Evolutionary conservation across 2,329 filamentous ascomycete genomes (phyloP).

Genomic region (Lomentospora prolificans): DNA sequence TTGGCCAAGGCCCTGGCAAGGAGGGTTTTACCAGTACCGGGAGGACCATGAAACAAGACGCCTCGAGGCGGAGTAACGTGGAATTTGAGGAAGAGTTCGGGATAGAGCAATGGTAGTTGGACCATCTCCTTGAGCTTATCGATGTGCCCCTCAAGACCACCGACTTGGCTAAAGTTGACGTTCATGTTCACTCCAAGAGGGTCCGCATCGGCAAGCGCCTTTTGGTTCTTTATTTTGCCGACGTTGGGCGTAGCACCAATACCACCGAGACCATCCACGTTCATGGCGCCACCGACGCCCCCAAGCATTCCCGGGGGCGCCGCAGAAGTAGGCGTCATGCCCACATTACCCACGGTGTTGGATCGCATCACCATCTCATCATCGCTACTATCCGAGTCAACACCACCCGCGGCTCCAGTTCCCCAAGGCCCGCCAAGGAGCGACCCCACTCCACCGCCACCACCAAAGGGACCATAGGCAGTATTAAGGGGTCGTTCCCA

Average conservation of each 20-base stretch:
- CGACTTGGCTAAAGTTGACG: constrained; percentile 90
- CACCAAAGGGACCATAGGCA: constrained; percentile 87
- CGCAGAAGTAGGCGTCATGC: constrained; percentile 47
- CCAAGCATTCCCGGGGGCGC: constrained; percentile 35
- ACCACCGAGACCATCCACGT: constrained; percentile 28
- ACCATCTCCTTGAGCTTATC: constrained; percentile 99
- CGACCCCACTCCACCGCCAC: constrained; percentile 62
- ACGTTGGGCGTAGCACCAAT: constrained; percentile 60
- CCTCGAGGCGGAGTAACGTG: constrained; percentile 90
- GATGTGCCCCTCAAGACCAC: constrained; percentile 86
- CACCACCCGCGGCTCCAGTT: constrained; percentile 63
- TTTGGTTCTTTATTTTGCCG: constrained; percentile 87
- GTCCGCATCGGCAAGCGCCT: constrained; percentile 85
- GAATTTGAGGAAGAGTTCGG: constrained; percentile 84
- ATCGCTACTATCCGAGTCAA: constrained; percentile 93
- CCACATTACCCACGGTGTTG: constrained; percentile 46
- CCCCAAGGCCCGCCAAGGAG: constrained; percentile 68
- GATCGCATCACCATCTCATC: constrained; percentile 69
- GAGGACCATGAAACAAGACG: constrained; percentile 92
- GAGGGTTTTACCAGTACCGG: constrained; percentile 96
- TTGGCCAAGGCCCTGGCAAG: constrained; percentile 87
- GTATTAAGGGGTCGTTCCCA: constrained; percentile 82
- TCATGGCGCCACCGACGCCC: constrained; percentile 24
- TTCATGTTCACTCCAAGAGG: constrained; percentile 86
- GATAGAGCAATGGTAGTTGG: constrained; percentile 83